Percentiles rank a stretch among this genome's conserved stretches.
Evolutionary conservation across 768 basidiomycete genomes (phyloP).

Genomic region (Pleurotus giganteus): DNA sequence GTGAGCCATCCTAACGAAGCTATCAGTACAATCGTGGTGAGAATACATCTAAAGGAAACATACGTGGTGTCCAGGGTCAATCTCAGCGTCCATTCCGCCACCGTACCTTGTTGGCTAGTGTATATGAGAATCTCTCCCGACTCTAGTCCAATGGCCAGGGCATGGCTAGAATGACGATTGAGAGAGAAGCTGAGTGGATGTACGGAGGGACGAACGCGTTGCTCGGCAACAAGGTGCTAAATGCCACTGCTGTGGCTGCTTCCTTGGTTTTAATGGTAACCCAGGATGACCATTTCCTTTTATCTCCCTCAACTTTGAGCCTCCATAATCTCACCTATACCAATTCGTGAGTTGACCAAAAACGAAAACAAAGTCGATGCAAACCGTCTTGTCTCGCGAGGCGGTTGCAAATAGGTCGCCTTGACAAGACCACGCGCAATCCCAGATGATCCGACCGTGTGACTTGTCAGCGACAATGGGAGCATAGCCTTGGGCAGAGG

Average conservation of each 20-base stretch:
- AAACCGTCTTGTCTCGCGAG: conserved; percentile 90
- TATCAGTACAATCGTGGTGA: conserved; percentile 4
- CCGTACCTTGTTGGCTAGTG: conserved; percentile 28
- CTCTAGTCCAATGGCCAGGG: conserved; percentile 83
- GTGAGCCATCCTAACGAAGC: conserved; percentile 61
- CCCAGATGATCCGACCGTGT: conserved; percentile 94
- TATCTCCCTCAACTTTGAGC: conserved; percentile 23
- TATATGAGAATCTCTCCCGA: conserved; percentile 73
- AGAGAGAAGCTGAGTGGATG: background rate
- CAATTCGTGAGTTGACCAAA: background rate
- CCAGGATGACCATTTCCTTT: conserved; percentile 50
- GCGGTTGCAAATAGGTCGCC: conserved; percentile 87
- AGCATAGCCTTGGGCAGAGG: conserved; percentile 51
- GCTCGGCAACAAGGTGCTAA: conserved; percentile 38
- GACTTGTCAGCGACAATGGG: conserved; percentile 74
- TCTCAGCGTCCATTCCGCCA: conserved; percentile 45
- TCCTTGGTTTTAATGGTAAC: conserved; percentile 69
- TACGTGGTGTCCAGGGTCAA: conserved; percentile 52
- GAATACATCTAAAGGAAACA: conserved; percentile 15
- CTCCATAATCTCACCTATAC: conserved; percentile 84
- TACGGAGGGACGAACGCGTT: conserved; percentile 35
- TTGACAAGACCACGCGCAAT: conserved; percentile 82
- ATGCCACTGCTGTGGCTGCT: conserved; percentile 79
- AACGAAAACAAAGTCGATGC: conserved; percentile 15
- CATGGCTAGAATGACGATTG: conserved; percentile 31